phyloP scores from a whole-genome alignment of 495 filamentous ascomycete species.

The Polyplosphaeria fusca region DNA sequence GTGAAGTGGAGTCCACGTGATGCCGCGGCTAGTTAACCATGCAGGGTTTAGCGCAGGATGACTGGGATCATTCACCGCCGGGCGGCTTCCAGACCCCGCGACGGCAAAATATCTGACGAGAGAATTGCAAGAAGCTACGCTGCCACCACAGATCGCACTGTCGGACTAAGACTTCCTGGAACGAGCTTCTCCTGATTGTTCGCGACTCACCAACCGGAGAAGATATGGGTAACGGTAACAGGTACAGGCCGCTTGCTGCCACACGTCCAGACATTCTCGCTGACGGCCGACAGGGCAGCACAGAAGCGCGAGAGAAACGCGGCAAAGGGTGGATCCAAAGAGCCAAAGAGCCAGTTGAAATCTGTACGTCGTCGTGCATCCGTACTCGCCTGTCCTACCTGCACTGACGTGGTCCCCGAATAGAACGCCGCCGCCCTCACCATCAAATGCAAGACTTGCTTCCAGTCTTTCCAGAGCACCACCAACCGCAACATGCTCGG shows the following conservation, averaged over 20 bases:
- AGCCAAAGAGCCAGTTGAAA: constrained; percentile 29
- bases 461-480: constrained; percentile 32
- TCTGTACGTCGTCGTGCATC: constrained; percentile 15
- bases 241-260: background rate
- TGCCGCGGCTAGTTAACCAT: too few species aligned
- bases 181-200: background rate
- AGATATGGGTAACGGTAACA: constrained; percentile 25
- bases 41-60: too few species aligned
- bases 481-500: constrained; percentile 30
- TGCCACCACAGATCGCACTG: background rate
- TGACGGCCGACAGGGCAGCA: constrained; percentile 17
- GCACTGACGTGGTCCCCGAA: background rate
- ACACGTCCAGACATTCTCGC: background rate
- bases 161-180: background rate
- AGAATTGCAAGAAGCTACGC: background rate
- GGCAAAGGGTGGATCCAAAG: constrained; percentile 5
- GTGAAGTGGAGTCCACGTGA: too few species aligned
- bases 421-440: constrained; percentile 29
- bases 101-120: constrained; percentile 8
- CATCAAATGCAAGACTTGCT: constrained; percentile 33
- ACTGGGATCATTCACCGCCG: background rate
- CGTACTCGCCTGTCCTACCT: background rate
- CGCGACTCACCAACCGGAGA: too few species aligned
- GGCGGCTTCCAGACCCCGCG: constrained; percentile 1
- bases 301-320: constrained; percentile 29